Evolutionary conservation across 345 rosid species (phyloP).

Genomic region (Euphorbia peplus): DNA sequence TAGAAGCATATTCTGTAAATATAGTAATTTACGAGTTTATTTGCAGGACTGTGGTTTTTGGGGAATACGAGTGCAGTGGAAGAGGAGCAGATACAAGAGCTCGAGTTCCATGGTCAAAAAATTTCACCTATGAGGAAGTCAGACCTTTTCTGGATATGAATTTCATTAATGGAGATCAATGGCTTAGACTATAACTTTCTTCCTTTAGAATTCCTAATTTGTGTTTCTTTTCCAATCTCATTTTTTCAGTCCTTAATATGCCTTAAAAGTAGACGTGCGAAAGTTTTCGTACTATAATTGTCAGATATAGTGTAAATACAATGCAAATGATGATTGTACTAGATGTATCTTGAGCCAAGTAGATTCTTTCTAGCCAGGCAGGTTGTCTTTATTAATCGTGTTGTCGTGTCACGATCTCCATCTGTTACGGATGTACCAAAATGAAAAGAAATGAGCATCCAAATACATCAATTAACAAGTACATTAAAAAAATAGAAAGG

Average conservation of each 20-base stretch:
- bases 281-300: neutral
- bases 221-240: constrained; percentile 10
- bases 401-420: no score
- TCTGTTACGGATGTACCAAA: neutral
- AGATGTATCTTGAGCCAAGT: no score
- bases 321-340: no score
- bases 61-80: constrained; percentile 78
- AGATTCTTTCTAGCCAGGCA: no score
- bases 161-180: constrained; percentile 69
- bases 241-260: constrained; percentile 10
- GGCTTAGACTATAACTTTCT: constrained; percentile 60
- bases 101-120: constrained; percentile 69
- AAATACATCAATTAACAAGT: neutral
- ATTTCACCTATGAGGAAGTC: constrained; percentile 45
- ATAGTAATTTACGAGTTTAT: no score
- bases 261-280: no score
- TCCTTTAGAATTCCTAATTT: neutral
- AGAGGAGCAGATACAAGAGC: constrained; percentile 63
- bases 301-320: no score
- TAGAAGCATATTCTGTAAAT: neutral
- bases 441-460: neutral
- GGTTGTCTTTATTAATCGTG: no score
- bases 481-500: neutral
- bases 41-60: constrained; percentile 70
- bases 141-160: constrained; percentile 48